Evolutionary conservation across 2,329 filamentous ascomycete species (phyloP).

Genomic region (Canariomyces notabilis): DNA sequence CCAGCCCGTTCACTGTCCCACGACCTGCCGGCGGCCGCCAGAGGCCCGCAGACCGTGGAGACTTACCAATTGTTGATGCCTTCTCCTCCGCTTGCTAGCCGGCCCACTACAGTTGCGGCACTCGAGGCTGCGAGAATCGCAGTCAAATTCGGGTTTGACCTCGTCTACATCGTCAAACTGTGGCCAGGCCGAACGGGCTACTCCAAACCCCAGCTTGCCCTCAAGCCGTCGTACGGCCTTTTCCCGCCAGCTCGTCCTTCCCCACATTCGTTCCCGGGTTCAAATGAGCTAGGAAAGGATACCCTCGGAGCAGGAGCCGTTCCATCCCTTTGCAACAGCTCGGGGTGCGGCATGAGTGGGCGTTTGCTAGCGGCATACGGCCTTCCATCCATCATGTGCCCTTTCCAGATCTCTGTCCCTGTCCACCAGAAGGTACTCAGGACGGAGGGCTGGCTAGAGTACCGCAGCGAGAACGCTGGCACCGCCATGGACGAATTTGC

Average conservation of each 20-base stretch:
- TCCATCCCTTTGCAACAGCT: slow-evolving; percentile 5
- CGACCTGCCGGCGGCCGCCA: slow-evolving; percentile 7
- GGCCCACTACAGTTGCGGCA: slow-evolving; percentile 44
- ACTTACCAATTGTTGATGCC: slow-evolving; percentile 37
- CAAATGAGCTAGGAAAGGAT: slow-evolving; percentile 15
- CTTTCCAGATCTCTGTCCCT: slow-evolving; percentile 46
- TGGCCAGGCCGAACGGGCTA: slow-evolving; percentile 41
- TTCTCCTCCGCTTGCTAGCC: slow-evolving; percentile 40
- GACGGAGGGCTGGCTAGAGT: slow-evolving; percentile 49
- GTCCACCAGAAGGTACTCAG: slow-evolving; percentile 48
- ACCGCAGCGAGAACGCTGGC: slow-evolving; percentile 37
- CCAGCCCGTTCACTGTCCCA: slow-evolving; percentile 18
- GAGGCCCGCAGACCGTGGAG: slow-evolving; percentile 1
- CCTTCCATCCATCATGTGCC: slow-evolving; percentile 44
- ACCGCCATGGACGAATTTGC: slow-evolving; percentile 41
- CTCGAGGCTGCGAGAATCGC: slow-evolving; percentile 53
- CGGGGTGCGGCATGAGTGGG: slow-evolving; percentile 35
- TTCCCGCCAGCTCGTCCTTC: slow-evolving; percentile 14
- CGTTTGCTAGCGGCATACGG: slow-evolving; percentile 53
- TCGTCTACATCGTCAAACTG: slow-evolving; percentile 55
- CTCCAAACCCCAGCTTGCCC: slow-evolving; percentile 13
- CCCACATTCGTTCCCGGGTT: slow-evolving; percentile 6
- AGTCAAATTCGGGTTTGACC: slow-evolving; percentile 50
- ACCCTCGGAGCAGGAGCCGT: slow-evolving; percentile 11
- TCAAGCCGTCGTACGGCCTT: slow-evolving; percentile 18